Evolutionary conservation across 805 yeast species (phyloP), one percentile per base, ranked within the genome.

Genomic region (Blastobotrys attinorum): DNA sequence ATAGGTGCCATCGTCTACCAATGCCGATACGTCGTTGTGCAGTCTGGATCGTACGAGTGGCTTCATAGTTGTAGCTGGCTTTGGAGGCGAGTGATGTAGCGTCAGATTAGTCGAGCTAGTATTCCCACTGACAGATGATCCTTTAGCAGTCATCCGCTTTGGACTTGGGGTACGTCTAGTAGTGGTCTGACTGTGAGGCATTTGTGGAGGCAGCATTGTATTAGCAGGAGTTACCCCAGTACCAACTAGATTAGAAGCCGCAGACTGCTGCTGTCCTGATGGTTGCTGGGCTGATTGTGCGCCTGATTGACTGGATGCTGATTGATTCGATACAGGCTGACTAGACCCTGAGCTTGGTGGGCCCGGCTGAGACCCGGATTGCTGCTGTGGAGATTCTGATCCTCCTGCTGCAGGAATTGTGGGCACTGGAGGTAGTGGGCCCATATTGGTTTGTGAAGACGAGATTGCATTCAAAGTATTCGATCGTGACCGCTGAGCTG

Each of bases 121-220:
- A 36, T 37, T 18, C 42, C 25, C 31, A 34, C 22, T 4, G 39
- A 65, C 66, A 16, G 46, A 11, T 15, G 42, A 11, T 2, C 31
- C 23, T 27, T 29, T 18, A 18, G 43, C 34, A n/a, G 38, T 33
- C 49, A 47, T 47, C 15, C 55, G 43, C 37, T 50, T 49, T 6
- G 55, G 55, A 8, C 48, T 42, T n/a, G 55, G 55, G 2, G 52
- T 44, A 10, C 55, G 37, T n/a, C 51, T 35, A n/a, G 22, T 16
- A 2, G 46, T 32, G 20, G 35, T 8, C 51, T 48, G 2, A 54
- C 39, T 11, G 51, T 53, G 39, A 11, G 60, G 53, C 18, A 39
- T 40, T 8, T 58, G 59, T 5, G 46, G 47, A 22, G 54, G 54
- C 22, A 52, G 33, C 54, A 61, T 5, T 27, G 41, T 41, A 31